Evolutionary conservation across 306 rosid species (phyloP).

Genomic region (Morella rubra): DNA sequence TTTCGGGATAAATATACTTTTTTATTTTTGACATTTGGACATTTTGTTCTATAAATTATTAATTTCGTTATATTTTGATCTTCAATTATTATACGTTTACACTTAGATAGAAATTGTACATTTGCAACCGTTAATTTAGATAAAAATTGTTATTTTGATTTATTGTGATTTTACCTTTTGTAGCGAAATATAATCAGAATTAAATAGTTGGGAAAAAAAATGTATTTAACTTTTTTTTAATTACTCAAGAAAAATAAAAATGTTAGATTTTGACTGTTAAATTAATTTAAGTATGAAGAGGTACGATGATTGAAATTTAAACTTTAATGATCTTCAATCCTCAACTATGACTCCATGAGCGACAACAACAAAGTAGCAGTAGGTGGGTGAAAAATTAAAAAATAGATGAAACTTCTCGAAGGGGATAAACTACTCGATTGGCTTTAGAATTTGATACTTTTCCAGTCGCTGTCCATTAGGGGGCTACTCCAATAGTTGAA

Average conservation of each 20-base stretch:
- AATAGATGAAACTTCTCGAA: not conserved
- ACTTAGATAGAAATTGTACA: fast-evolving
- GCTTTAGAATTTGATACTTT: not conserved
- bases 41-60: too few species aligned
- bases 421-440: not conserved
- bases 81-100: too few species aligned
- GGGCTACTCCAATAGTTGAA: conserved; percentile 1
- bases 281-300: not conserved
- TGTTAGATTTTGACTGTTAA: too few species aligned
- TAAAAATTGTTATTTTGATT: too few species aligned
- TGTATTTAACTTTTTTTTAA: too few species aligned
- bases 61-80: too few species aligned
- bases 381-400: not conserved
- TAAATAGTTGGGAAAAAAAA: too few species aligned
- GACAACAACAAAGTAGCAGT: not conserved
- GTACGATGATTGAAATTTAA: not conserved
- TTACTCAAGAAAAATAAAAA: not conserved
- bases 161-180: too few species aligned
- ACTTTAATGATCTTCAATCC: not conserved
- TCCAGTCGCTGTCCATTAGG: not conserved
- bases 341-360: not conserved
- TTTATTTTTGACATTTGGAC: fast-evolving
- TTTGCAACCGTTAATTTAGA: too few species aligned
- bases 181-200: too few species aligned
- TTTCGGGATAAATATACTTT: too few species aligned